Conservation (phyloP, 2,329 filamentous ascomycete species). For the Ampelomyces quisqualis region DNA sequence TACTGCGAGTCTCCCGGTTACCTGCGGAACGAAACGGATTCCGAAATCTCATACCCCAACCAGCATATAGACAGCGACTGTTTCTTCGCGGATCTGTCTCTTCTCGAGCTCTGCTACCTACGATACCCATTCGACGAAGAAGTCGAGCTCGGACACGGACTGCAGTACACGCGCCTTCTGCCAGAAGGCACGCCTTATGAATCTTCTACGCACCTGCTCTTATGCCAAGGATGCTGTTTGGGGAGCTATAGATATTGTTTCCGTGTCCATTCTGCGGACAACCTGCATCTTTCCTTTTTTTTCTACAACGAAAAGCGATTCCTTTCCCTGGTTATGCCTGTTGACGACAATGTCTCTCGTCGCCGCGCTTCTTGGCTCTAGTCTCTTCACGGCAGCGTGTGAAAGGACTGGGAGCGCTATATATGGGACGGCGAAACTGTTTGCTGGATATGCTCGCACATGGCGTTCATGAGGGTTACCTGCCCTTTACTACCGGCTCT, state of each 20-base stretch:
- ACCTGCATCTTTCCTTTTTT: constrained; percentile 31
- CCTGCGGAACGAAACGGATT: constrained; percentile 41
- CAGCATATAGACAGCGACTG: constrained; percentile 55
- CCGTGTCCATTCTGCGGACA: constrained; percentile 42
- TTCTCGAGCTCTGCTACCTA: constrained; percentile 45
- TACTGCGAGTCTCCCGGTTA: constrained; percentile 38
- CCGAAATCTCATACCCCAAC: constrained; percentile 51
- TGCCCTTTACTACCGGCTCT: constrained; percentile 31
- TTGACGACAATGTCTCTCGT: constrained; percentile 30
- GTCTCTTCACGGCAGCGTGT: constrained; percentile 22
- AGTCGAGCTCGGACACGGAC: constrained; percentile 42
- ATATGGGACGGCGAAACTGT: constrained; percentile 37
- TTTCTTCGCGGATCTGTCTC: constrained; percentile 48
- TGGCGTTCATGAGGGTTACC: constrained; percentile 42
- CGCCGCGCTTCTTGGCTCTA: constrained; percentile 33
- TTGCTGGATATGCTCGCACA: constrained; percentile 39
- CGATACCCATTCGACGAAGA: constrained; percentile 41
- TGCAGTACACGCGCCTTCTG: constrained; percentile 37
- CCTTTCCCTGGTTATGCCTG: constrained; percentile 39
- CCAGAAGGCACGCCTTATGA: constrained; percentile 42
- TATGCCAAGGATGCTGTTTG: constrained; percentile 45
- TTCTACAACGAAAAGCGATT: constrained; percentile 44
- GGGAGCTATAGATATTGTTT: constrained; percentile 46
- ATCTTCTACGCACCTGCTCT: constrained; percentile 43
- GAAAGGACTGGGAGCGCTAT: constrained; percentile 28